A percentile compares a stretch with the other conserved stretches of the same genome.
Evolutionary conservation across 495 filamentous ascomycete species (phyloP).

Genomic region (Aspergillus olivimuriae): DNA sequence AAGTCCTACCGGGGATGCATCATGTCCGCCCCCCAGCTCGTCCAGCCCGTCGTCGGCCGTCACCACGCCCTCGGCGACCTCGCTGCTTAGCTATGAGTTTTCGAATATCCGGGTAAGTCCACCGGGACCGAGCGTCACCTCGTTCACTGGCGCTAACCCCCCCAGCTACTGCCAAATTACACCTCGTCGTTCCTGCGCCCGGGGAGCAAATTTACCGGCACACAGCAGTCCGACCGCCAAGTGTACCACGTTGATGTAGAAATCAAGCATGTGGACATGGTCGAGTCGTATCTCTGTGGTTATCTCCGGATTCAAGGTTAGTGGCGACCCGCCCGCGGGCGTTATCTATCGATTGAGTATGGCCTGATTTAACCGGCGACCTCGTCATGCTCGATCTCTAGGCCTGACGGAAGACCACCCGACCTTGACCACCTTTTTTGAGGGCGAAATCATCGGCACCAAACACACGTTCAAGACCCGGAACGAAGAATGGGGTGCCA

Average conservation of each 20-base stretch:
- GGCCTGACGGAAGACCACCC: slow-evolving; percentile 93
- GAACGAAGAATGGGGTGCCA: slow-evolving; percentile 86
- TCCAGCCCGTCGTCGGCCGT: slow-evolving; percentile 23
- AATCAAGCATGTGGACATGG: slow-evolving; percentile 93
- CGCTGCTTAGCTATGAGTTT: slow-evolving; percentile 57
- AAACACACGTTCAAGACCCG: slow-evolving; percentile 91
- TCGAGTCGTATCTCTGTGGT: slow-evolving; percentile 90
- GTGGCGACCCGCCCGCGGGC: slow-evolving; percentile 20
- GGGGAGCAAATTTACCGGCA: slow-evolving; percentile 83
- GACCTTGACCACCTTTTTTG: slow-evolving; percentile 94
- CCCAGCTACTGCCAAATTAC: slow-evolving; percentile 42
- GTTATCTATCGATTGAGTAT: neutral
- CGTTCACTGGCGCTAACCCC: slow-evolving; percentile 13
- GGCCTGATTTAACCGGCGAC: slow-evolving; percentile 14
- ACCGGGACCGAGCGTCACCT: neutral
- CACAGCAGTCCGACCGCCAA: slow-evolving; percentile 85
- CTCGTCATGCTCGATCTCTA: slow-evolving; percentile 26
- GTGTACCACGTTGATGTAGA: slow-evolving; percentile 94
- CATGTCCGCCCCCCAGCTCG: slow-evolving; percentile 21
- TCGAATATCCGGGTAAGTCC: slow-evolving; percentile 57
- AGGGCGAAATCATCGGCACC: slow-evolving; percentile 94
- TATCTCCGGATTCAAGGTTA: slow-evolving; percentile 94
- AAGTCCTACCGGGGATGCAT: slow-evolving; percentile 27
- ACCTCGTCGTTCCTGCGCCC: slow-evolving; percentile 80
- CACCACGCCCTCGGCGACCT: slow-evolving; percentile 30